Evolutionary conservation across 805 yeast genomes (phyloP).

Genomic region (Candida methanosorbosa): DNA sequence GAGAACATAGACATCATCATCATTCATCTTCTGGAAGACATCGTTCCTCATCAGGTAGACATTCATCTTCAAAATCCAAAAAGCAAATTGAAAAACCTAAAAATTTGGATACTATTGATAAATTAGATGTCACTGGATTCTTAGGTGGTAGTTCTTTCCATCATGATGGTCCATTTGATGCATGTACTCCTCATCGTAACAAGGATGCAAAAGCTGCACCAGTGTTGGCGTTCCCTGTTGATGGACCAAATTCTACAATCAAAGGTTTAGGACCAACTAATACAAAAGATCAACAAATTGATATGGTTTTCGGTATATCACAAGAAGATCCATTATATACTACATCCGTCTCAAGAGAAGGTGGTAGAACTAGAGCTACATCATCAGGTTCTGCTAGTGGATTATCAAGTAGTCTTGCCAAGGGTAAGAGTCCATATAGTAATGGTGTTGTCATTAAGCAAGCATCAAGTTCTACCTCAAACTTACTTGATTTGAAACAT

Average conservation of each 20-base stretch:
- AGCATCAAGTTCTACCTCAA: constrained; percentile 16
- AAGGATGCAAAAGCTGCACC: constrained; percentile 72
- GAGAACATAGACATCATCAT: constrained; percentile 25
- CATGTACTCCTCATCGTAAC: constrained; percentile 95
- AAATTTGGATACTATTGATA: constrained; percentile 89
- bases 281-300: constrained; percentile 54
- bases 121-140: constrained; percentile 90
- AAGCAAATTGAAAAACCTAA: constrained; percentile 45
- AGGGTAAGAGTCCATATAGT: constrained; percentile 18
- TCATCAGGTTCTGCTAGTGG: not conserved
- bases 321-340: constrained; percentile 37
- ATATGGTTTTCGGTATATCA: constrained; percentile 69
- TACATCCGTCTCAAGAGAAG: constrained; percentile 9
- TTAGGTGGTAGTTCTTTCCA: constrained; percentile 92
- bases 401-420: constrained; percentile 1
- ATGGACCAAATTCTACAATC: constrained; percentile 87
- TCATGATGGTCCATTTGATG: constrained; percentile 99
- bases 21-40: constrained; percentile 13
- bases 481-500: constrained; percentile 34
- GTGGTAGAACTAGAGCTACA: not conserved
- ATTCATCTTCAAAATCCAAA: constrained; percentile 22
- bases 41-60: constrained; percentile 8
- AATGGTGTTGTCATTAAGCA: constrained; percentile 23
- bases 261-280: constrained; percentile 52
- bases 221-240: constrained; percentile 89